Evolutionary conservation across 345 rosid species (phyloP).

Genomic region (Lepidium aucheri): DNA sequence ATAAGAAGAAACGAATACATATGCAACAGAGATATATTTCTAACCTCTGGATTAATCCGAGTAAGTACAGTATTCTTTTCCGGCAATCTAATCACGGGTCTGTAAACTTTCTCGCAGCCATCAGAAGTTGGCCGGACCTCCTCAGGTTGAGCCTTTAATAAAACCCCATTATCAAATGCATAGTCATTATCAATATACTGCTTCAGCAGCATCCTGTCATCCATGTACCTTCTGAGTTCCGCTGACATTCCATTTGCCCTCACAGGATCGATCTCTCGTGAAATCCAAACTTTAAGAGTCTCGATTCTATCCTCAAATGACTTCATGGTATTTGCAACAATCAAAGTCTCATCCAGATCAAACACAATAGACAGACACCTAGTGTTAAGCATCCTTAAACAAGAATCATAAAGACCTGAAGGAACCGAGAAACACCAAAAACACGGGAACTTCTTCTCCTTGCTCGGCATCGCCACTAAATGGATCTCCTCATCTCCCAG

Average conservation of each 20-base stretch:
- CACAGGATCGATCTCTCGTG: conserved; percentile 62
- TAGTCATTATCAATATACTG: conserved; percentile 72
- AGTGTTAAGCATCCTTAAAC: conserved; percentile 70
- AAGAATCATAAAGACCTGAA: conserved; percentile 60
- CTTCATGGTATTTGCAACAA: conserved; percentile 95
- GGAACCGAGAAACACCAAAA: conserved; percentile 94
- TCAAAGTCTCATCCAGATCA: conserved; percentile 93
- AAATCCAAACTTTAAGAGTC: conserved; percentile 65
- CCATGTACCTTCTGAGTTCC: conserved; percentile 62
- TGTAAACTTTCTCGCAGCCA: conserved; percentile 53
- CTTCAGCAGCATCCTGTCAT: conserved; percentile 75
- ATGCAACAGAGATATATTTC: conserved; percentile 8
- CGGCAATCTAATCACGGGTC: conserved; percentile 78
- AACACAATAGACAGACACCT: conserved; percentile 89
- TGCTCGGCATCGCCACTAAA: conserved; percentile 98
- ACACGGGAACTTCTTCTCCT: conserved; percentile 92
- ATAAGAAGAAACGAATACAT: background rate
- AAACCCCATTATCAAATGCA: conserved; percentile 62
- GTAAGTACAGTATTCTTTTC: conserved; percentile 79
- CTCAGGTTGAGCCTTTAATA: conserved; percentile 66
- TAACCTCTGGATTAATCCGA: conserved; percentile 94
- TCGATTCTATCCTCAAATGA: conserved; percentile 90
- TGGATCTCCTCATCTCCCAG: conserved; percentile 86
- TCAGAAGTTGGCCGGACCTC: conserved; percentile 62
- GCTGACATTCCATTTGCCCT: conserved; percentile 66